These are phyloP conservation scores for Gnomoniopsis sp. DNA, from an alignment of 2,329 filamentous ascomycete genomes.

Conservation along the genomic window DNA sequence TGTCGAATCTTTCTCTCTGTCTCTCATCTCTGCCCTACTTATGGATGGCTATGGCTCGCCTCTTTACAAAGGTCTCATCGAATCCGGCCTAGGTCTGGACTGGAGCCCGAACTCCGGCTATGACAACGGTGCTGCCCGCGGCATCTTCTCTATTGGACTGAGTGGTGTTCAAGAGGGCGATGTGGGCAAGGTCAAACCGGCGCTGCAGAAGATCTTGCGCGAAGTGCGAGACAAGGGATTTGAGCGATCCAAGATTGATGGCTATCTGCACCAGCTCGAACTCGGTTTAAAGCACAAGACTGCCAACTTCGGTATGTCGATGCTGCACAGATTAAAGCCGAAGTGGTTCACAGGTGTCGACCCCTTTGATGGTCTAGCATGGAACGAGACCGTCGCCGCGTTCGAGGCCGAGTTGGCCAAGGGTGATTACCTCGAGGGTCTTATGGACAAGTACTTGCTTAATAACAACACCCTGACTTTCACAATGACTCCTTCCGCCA, in stretches of 20 bases:
- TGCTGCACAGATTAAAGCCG: conserved; percentile 84
- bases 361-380: conserved; percentile 85
- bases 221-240: conserved; percentile 75
- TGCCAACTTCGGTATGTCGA: conserved; percentile 86
- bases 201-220: conserved; percentile 68
- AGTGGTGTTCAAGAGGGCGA: conserved; percentile 84
- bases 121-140: conserved; percentile 71
- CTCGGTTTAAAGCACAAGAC: conserved; percentile 95
- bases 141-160: conserved; percentile 86
- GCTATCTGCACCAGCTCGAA: conserved; percentile 89
- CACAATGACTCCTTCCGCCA: conserved; percentile 84
- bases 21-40: conserved; percentile 76
- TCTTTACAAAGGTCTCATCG: conserved; percentile 82
- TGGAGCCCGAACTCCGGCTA: conserved; percentile 95
- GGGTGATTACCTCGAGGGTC: conserved; percentile 75
- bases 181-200: conserved; percentile 71
- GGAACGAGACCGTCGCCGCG: conserved; percentile 81
- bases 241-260: conserved; percentile 85
- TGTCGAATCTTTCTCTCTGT: conserved; percentile 83
- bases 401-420: conserved; percentile 76
- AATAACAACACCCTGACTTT: conserved; percentile 87
- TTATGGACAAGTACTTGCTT: conserved; percentile 86
- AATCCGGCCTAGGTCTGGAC: conserved; percentile 84
- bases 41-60: conserved; percentile 96
- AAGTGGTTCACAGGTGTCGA: conserved; percentile 96